Evolutionary conservation across 192 early-diverging fungal genomes (phyloP), one percentile per base, ranked within the genome.

Genomic region (Coemansia sp.): DNA sequence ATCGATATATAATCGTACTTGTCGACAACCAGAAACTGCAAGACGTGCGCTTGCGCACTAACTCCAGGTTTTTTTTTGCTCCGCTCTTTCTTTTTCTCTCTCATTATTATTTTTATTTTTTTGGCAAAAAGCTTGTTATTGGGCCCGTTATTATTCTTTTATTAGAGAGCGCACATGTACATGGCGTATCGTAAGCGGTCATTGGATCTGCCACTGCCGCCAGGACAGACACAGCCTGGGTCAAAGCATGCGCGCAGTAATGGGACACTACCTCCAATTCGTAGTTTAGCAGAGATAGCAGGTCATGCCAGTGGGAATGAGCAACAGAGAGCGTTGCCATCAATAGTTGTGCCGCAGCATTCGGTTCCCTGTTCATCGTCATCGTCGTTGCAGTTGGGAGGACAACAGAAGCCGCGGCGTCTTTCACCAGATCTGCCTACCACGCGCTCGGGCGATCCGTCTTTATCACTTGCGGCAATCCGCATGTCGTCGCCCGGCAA

Each of bases 121-220:
- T n/a, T n/a, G n/a, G n/a, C n/a, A n/a, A n/a, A n/a, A n/a, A n/a
- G n/a, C n/a, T n/a, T n/a, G n/a, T n/a, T n/a, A n/a, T n/a, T n/a
- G n/a, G n/a, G n/a, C n/a, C n/a, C 26, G 3, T n/a, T 26, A 12
- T n/a, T n/a, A 26, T 41, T 62, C 18, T 67, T 52, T 31, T 31
- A 31, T 31, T 31, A 31, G 30, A 31, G 10, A 38, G 34, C 34
- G 34, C 34, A 19, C 7, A 79, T 73, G 76, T 79, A 67, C 58
- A 80, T 80, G 77, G 71, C 71, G 56, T 80, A 74, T 61, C 67
- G 77, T 12, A 80, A 80, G 47, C 68, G 77, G 61, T 74, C 77
- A 19, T 51, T 80, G 61, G 77, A 80, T 57, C 64, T 80, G 64
- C 71, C 77, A 52, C 52, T 56, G 54, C 66, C 54, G 54, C 48